Percentiles rank a stretch among this genome's conserved stretches.
phyloP scores from a whole-genome alignment of 1,284 basidiomycete species.

The Stereum hirsutum region DNA sequence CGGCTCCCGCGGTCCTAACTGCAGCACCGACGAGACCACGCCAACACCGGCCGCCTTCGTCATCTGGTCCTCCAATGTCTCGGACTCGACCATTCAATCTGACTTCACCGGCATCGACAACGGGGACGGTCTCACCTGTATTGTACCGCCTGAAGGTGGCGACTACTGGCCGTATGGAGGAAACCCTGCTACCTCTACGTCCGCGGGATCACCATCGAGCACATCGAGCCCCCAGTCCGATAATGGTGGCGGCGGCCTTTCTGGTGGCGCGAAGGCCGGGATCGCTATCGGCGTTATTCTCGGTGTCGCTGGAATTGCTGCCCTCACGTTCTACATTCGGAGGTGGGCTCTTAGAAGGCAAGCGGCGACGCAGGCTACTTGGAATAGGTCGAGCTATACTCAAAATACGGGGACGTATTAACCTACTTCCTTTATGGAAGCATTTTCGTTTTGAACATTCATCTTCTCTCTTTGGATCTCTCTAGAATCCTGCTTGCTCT shows the following conservation, averaged over 20 bases:
- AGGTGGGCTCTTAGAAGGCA: conserved; percentile 24
- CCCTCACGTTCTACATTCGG: conserved; percentile 38
- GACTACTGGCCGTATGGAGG: conserved; percentile 66
- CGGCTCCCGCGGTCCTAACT: conserved; percentile 63
- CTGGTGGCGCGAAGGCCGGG: conserved; percentile 32
- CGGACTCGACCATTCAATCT: conserved; percentile 34
- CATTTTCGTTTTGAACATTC: too few species aligned
- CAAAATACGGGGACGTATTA: too few species aligned
- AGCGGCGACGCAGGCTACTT: too few species aligned
- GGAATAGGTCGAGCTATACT: too few species aligned
- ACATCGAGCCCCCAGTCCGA: conserved; percentile 10
- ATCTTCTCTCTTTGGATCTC: too few species aligned
- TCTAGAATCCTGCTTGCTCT: too few species aligned
- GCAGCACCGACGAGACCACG: conserved; percentile 40
- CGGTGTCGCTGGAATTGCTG: conserved; percentile 33
- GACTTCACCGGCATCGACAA: conserved; percentile 43
- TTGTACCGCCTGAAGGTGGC: conserved; percentile 57
- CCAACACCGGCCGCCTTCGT: conserved; percentile 53
- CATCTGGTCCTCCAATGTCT: conserved; percentile 35
- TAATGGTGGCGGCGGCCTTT: conserved; percentile 15
- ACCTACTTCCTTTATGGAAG: too few species aligned
- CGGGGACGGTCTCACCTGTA: conserved; percentile 53
- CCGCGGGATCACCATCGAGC: conserved; percentile 8
- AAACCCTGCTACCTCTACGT: conserved; percentile 27
- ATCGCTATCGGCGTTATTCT: conserved; percentile 45